phyloP scores from a whole-genome alignment of 768 basidiomycete species.

The Russula sp. region DNA sequence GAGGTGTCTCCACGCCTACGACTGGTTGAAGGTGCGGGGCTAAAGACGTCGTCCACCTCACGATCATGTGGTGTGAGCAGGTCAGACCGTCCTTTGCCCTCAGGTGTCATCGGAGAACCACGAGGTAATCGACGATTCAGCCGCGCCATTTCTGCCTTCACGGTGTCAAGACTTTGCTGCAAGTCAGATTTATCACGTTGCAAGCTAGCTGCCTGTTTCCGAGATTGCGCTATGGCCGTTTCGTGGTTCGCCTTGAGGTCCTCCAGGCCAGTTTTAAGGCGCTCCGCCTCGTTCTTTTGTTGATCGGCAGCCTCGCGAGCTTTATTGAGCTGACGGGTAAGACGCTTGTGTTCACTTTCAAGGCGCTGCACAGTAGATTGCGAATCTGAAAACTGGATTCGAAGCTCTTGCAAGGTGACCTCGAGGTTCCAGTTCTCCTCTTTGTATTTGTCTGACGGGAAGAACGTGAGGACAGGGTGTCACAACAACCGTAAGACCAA shows the following conservation, averaged over 20 bases:
- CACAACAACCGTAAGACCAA: slow-evolving; percentile 32
- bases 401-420: slow-evolving; percentile 84
- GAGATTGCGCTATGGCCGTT: slow-evolving; percentile 87
- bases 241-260: slow-evolving; percentile 89
- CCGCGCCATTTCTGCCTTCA: slow-evolving; percentile 67
- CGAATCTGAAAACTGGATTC: slow-evolving; percentile 58
- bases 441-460: slow-evolving; percentile 75
- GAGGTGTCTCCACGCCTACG: slow-evolving; percentile 53
- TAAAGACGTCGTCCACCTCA: slow-evolving; percentile 64
- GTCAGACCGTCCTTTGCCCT: slow-evolving; percentile 33
- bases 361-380: slow-evolving; percentile 61
- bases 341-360: slow-evolving; percentile 78
- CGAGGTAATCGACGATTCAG: slow-evolving; percentile 55
- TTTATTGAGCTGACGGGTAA: slow-evolving; percentile 65
- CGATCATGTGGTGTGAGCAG: slow-evolving; percentile 49
- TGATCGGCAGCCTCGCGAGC: slow-evolving; percentile 73
- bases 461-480: neutral
- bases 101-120: slow-evolving; percentile 71
- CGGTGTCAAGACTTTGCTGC: slow-evolving; percentile 67
- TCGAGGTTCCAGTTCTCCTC: slow-evolving; percentile 99
- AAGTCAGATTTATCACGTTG: slow-evolving; percentile 91
- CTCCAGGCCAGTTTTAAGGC: slow-evolving; percentile 53
- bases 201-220: slow-evolving; percentile 80
- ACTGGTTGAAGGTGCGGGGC: slow-evolving; percentile 50
- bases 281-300: slow-evolving; percentile 82